These are phyloP conservation scores for Ophiosphaerella herpotricha DNA, from an alignment of 2,329 filamentous ascomycete species.

Conservation along the genomic window DNA sequence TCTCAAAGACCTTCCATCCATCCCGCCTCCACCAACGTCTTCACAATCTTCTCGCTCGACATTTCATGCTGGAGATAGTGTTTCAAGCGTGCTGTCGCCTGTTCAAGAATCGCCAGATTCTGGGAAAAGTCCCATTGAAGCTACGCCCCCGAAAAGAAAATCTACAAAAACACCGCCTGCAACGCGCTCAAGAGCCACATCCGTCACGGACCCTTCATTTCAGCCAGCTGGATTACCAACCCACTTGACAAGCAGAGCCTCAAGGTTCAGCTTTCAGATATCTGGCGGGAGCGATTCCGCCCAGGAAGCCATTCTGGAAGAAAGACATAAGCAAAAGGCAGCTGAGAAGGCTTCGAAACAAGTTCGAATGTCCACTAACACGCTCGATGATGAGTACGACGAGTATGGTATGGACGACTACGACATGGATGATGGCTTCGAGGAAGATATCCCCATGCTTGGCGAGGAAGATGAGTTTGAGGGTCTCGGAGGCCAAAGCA, in stretches of 20 bases:
- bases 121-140: constrained; percentile 27
- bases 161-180: constrained; percentile 44
- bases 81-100: constrained; percentile 37
- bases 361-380: constrained; percentile 41
- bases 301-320: constrained; percentile 72
- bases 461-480: constrained; percentile 41
- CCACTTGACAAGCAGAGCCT: constrained; percentile 68
- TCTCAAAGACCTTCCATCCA: constrained; percentile 3
- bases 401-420: constrained; percentile 50
- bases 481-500: constrained; percentile 30
- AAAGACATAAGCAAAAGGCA: constrained; percentile 70
- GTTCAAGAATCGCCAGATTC: constrained; percentile 40
- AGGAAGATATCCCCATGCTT: constrained; percentile 69
- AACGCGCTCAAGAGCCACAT: constrained; percentile 43
- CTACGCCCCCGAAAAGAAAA: constrained; percentile 36
- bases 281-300: constrained; percentile 69
- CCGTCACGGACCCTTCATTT: constrained; percentile 43
- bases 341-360: constrained; percentile 60
- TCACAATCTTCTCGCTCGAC: constrained; percentile 16
- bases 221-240: constrained; percentile 46
- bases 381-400: constrained; percentile 45
- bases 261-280: constrained; percentile 82
- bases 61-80: constrained; percentile 25
- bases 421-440: constrained; percentile 62
- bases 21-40: constrained; percentile 4